Base-by-base conservation (phyloP, 1,139 yeast species). In the Fermentozyma sake region DNA sequence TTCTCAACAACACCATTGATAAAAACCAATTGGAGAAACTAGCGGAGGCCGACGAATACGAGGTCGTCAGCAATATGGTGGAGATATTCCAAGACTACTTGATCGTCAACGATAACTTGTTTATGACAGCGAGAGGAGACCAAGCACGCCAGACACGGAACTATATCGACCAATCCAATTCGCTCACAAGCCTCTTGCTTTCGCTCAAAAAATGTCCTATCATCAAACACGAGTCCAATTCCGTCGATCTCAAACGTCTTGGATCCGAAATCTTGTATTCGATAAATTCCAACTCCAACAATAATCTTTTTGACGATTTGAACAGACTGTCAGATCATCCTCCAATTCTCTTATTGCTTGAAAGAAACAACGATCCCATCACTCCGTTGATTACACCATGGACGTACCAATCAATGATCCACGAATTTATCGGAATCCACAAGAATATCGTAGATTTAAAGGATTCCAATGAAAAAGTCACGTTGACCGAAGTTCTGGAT, bases 361-460 rank as follows among this genome's bases (percentile, higher is more conserved):
- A 91, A 55, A 67, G 99, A 29, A 75, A 78, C 35, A 80, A 77
- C 46, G 99, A 91, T 53, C 96, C 97, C 1, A 67, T 89, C 16
- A 91, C 99, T 0, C 97, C 99, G 2, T 62, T 91, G 24, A 58
- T 91, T 26, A 75, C 81, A 21, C 98, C 97, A 2, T 91, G 99
- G 99, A 89, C 98, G 1, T 91, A 87, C 55, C 97, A 91, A 50
- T 85, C 96, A 2, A 91, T 93, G 98, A 85, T 91, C 11, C 95
- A 91, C 52, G 97, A 93, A 50, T 69, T 86, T 18, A 63, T 91
- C 21, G 95, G 91, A 2, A 83, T 91, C 33, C 61, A 67, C 12
- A 81, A 86, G 48, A 91, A 91, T 44, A 72, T 91, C 4, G 95
- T 86, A 3, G 79, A 77, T 38, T 54, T 89, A 29, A 61, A 65